phyloP scores from a whole-genome alignment of 495 filamentous ascomycete species.

The Hamigera avellanea region DNA sequence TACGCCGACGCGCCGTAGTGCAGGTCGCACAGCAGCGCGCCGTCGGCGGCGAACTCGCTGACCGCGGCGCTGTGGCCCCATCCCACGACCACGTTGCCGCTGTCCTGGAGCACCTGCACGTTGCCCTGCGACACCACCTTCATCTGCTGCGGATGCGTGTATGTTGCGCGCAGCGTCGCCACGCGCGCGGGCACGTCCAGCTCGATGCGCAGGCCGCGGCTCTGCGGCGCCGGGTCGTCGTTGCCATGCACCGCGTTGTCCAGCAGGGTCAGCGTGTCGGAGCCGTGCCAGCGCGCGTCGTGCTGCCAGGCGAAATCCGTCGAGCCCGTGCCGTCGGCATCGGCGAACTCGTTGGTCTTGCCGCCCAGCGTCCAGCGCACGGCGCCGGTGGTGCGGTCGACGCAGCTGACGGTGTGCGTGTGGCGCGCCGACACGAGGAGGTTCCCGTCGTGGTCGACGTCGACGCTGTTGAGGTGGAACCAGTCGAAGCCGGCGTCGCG shows the following conservation, averaged over 20 bases:
- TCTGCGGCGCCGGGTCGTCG: slow-evolving; percentile 8
- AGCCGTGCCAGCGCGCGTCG: slow-evolving; percentile 32
- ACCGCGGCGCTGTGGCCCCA: slow-evolving; percentile 46
- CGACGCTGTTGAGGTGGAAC: slow-evolving; percentile 45
- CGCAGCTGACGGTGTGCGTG: slow-evolving; percentile 26
- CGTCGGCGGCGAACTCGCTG: slow-evolving; percentile 42
- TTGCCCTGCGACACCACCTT: slow-evolving; percentile 46
- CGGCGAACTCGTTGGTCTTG: slow-evolving; percentile 31
- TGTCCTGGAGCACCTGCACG: slow-evolving; percentile 39
- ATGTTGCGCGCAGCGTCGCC: slow-evolving; percentile 14
- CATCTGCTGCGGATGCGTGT: slow-evolving; percentile 19
- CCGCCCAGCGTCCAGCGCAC: slow-evolving; percentile 36
- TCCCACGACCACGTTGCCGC: slow-evolving; percentile 42
- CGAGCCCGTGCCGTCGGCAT: slow-evolving; percentile 26
- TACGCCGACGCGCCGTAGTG: slow-evolving; percentile 27
- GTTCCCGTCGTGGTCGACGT: slow-evolving; percentile 35
- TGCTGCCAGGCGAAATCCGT: slow-evolving; percentile 43
- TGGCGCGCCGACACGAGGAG: slow-evolving; percentile 43
- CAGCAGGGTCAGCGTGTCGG: slow-evolving; percentile 34
- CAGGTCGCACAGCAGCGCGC: slow-evolving; percentile 34
- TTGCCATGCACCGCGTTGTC: slow-evolving; percentile 32
- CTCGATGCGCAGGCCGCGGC: slow-evolving; percentile 19
- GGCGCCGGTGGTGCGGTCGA: slow-evolving; percentile 22
- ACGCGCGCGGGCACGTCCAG: slow-evolving; percentile 12
- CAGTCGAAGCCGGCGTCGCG: slow-evolving; percentile 27